These are phyloP conservation scores for Coffea humblotiana DNA, from an alignment of 305 asterid genomes.

Conservation along the genomic window DNA sequence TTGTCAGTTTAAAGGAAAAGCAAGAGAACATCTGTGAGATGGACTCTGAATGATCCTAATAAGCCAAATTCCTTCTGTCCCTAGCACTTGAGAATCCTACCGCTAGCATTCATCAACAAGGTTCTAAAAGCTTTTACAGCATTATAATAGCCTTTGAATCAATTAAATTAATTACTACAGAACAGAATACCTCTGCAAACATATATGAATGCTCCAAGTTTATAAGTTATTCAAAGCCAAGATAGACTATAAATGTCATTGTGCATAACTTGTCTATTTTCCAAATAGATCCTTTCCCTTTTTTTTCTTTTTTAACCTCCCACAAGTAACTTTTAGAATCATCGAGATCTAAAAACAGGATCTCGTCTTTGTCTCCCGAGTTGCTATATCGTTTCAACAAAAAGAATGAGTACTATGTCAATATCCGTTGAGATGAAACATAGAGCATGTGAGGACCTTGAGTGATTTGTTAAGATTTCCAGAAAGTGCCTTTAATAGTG, in stretches of 20 bases:
- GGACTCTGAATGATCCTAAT: neutral
- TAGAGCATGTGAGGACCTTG: slow-evolving; percentile 30
- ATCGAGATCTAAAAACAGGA: neutral
- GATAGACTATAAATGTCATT: neutral
- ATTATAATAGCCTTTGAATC: neutral
- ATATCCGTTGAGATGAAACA: neutral
- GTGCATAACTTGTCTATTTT: neutral
- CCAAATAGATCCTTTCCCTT: no score
- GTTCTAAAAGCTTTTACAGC: neutral
- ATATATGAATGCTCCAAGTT: neutral
- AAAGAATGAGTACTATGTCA: neutral
- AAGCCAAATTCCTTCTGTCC: neutral
- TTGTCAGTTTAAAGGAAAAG: neutral
- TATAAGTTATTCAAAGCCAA: neutral
- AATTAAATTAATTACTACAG: neutral
- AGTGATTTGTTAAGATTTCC: slow-evolving; percentile 64
- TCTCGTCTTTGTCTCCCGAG: neutral
- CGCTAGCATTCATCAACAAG: neutral
- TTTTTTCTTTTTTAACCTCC: no score
- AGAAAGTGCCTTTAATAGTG: slow-evolving; percentile 69
- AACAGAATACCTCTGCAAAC: neutral
- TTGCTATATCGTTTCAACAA: neutral
- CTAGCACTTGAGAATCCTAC: neutral
- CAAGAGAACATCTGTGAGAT: neutral
- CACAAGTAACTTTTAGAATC: neutral